Percentiles rank a stretch among this genome's conserved stretches.
Evolutionary conservation across 2,329 filamentous ascomycete genomes (phyloP).

Genomic region (Huntiella omanensis): DNA sequence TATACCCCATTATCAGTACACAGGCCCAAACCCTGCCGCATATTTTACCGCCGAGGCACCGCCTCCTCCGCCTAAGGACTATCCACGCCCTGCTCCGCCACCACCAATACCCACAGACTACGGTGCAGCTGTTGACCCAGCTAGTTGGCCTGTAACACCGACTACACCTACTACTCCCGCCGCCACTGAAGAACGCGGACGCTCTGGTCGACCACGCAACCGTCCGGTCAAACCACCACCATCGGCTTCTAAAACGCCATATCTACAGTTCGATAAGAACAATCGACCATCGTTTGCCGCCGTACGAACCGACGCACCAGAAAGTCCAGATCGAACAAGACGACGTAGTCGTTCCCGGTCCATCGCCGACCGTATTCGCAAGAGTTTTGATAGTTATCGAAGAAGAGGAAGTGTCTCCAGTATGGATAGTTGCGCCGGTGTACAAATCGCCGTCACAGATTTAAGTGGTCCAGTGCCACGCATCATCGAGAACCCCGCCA

Average conservation of each 20-base stretch:
- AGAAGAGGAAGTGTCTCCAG: slow-evolving; percentile 1
- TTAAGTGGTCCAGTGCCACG: slow-evolving; percentile 9
- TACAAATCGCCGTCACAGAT: slow-evolving; percentile 10
- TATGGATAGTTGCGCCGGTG: slow-evolving; percentile 3
- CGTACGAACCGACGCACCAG: background rate
- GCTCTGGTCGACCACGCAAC: background rate
- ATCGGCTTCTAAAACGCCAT: slow-evolving; percentile 10
- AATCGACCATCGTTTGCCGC: background rate
- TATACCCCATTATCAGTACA: too few species aligned
- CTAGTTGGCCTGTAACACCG: too few species aligned
- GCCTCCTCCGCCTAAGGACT: too few species aligned
- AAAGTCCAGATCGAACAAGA: slow-evolving; percentile 1
- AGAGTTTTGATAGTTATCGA: slow-evolving; percentile 5
- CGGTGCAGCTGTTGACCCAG: too few species aligned
- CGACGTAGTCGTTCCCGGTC: slow-evolving; percentile 8
- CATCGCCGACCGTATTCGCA: slow-evolving; percentile 8
- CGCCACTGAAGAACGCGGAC: too few species aligned
- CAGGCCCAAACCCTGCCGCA: too few species aligned
- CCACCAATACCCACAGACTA: too few species aligned
- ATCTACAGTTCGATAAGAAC: slow-evolving; percentile 6
- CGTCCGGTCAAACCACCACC: slow-evolving; percentile 9
- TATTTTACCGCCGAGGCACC: too few species aligned
- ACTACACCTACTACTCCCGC: too few species aligned
- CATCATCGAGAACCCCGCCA: slow-evolving; percentile 9
- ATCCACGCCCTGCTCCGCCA: too few species aligned